These are phyloP conservation scores for Euphorbia tirucalli DNA, from an alignment of 345 rosid genomes.

Conservation along the genomic window DNA sequence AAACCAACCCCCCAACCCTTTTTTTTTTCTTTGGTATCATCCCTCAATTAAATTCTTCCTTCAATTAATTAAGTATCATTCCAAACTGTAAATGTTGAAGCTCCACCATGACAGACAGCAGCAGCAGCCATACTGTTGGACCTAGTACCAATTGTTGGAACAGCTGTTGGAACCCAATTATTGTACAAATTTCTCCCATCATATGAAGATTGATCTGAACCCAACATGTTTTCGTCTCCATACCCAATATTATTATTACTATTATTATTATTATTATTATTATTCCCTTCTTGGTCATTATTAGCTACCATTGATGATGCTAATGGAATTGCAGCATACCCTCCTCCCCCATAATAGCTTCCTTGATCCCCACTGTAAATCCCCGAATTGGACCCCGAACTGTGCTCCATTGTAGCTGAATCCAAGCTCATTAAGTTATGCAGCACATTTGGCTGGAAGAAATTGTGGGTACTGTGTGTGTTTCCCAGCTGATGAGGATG, in stretches of 20 bases:
- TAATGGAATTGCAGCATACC: conserved; percentile 37
- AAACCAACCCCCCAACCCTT: background rate
- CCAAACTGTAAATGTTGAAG: conserved; percentile 62
- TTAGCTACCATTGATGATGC: conserved; percentile 31
- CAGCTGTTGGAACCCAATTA: conserved; percentile 46
- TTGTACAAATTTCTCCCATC: conserved; percentile 44
- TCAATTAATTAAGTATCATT: conserved; percentile 43
- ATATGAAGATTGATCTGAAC: conserved; percentile 32
- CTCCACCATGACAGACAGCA: too few relatives aligned
- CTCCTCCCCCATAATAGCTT: conserved; percentile 21
- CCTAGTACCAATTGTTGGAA: conserved; percentile 39
- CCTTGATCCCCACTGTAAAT: conserved; percentile 41
- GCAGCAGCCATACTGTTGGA: conserved; percentile 36
- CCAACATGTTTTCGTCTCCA: conserved; percentile 32
- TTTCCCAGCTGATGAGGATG: conserved; percentile 38
- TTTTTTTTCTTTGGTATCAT: background rate
- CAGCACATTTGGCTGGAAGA: conserved; percentile 43
- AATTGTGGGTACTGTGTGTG: conserved; percentile 44
- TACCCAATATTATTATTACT: too few relatives aligned
- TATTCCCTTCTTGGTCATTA: conserved; percentile 24
- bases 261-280: too few relatives aligned
- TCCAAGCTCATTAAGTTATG: conserved; percentile 47
- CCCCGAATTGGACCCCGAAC: conserved; percentile 47
- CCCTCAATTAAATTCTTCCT: too few relatives aligned
- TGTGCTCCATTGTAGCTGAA: conserved; percentile 47